Percentiles rank a stretch among this genome's conserved stretches.
These are phyloP conservation scores for Sphaerobolus stellatus DNA, from an alignment of 1,284 basidiomycete species.

Conservation along the genomic window DNA sequence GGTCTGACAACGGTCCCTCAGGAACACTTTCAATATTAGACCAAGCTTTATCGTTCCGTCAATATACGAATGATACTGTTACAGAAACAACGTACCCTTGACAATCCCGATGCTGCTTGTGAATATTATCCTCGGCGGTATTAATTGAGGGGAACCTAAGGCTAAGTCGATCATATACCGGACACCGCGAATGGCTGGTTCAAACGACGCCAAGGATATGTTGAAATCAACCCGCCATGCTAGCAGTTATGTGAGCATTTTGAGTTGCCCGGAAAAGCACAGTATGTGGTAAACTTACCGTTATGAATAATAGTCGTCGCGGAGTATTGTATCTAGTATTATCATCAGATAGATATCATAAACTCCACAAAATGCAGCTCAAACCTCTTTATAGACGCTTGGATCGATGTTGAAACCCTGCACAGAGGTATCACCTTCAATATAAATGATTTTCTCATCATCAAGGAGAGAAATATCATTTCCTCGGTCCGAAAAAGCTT, in stretches of 20 bases:
- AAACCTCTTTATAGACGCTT: constrained; percentile 18
- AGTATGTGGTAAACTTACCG: constrained; percentile 21
- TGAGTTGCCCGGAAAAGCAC: neutral
- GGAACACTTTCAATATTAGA: constrained; percentile 1
- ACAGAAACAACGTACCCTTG: neutral
- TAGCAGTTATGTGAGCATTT: constrained; percentile 14
- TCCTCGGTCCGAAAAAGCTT: constrained; percentile 19
- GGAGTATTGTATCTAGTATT: constrained; percentile 16
- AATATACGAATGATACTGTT: neutral
- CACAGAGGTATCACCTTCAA: constrained; percentile 23
- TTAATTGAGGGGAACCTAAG: constrained; percentile 25
- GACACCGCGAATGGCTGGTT: constrained; percentile 36
- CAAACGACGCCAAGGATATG: constrained; percentile 32
- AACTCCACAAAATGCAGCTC: neutral
- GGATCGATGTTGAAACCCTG: constrained; percentile 23
- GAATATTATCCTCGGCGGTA: constrained; percentile 19
- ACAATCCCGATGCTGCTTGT: constrained; percentile 13
- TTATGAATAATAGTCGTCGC: constrained; percentile 35
- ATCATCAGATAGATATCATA: neutral
- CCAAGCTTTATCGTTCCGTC: neutral
- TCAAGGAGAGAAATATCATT: constrained; percentile 16
- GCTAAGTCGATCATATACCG: constrained; percentile 43
- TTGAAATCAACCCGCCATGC: constrained; percentile 48
- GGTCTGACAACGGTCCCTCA: constrained; percentile 22
- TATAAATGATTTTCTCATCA: constrained; percentile 21